Evolutionary conservation across 495 filamentous ascomycete genomes (phyloP).

Genomic region (Penicillium roqueforti): DNA sequence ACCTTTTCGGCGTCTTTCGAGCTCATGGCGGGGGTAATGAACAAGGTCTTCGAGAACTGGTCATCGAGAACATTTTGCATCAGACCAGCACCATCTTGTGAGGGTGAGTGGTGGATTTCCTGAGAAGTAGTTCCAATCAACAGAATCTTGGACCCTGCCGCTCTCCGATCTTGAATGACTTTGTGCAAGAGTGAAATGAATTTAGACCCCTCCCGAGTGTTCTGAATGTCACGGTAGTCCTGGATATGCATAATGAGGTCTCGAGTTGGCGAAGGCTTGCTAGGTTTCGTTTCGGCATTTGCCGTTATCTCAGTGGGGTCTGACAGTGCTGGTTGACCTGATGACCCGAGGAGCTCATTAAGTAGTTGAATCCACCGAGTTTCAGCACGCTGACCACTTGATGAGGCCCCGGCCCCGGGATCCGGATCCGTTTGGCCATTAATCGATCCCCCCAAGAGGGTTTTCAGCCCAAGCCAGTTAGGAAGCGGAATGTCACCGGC

Average conservation of each 20-base stretch:
- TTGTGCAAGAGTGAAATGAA: constrained; percentile 63
- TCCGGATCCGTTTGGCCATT: constrained; percentile 30
- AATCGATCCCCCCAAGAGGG: constrained; percentile 33
- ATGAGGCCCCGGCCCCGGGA: constrained; percentile 11
- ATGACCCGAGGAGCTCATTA: constrained; percentile 32
- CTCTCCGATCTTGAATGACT: constrained; percentile 65
- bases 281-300: constrained; percentile 8
- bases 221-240: constrained; percentile 72
- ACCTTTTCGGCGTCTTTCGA: constrained; percentile 31
- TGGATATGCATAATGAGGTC: constrained; percentile 71
- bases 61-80: constrained; percentile 45
- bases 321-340: constrained; percentile 11
- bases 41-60: constrained; percentile 48
- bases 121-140: constrained; percentile 66
- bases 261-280: constrained; percentile 19
- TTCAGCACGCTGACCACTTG: constrained; percentile 19
- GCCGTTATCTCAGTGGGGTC: constrained; percentile 10
- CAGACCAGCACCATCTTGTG: constrained; percentile 44
- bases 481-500: constrained; percentile 35
- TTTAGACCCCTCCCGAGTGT: constrained; percentile 55
- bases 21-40: constrained; percentile 45
- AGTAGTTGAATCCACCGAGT: constrained; percentile 36
- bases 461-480: constrained; percentile 34
- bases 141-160: constrained; percentile 63
- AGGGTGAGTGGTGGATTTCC: constrained; percentile 21